Evolutionary conservation across 495 filamentous ascomycete genomes (phyloP).

Genomic region (Hypoxylon lienhwacheense): DNA sequence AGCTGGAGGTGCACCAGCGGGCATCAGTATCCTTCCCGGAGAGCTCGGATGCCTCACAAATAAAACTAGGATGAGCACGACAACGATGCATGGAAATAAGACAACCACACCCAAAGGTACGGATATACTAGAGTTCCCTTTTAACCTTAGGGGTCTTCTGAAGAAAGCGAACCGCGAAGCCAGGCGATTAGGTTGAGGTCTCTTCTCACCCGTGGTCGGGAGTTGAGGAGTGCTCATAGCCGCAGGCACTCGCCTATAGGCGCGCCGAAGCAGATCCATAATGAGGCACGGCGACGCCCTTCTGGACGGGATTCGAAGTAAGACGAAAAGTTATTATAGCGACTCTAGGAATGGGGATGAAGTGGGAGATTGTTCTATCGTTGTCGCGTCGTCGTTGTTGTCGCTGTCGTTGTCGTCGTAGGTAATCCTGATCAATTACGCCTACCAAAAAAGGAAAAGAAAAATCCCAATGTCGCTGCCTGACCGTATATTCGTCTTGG

Average conservation of each 20-base stretch:
- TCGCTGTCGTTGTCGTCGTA: slow-evolving; percentile 9
- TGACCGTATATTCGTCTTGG: slow-evolving; percentile 17
- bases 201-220: slow-evolving; percentile 52
- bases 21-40: slow-evolving; percentile 80
- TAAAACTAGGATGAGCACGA: slow-evolving; percentile 86
- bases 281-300: slow-evolving; percentile 28
- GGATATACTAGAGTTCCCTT: slow-evolving; percentile 90
- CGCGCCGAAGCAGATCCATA: slow-evolving; percentile 61
- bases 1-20: slow-evolving; percentile 83
- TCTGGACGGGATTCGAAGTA: not conserved
- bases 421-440: slow-evolving; percentile 22
- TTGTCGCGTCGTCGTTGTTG: slow-evolving; percentile 18
- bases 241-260: slow-evolving; percentile 51
- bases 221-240: slow-evolving; percentile 42
- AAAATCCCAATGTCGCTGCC: slow-evolving; percentile 14
- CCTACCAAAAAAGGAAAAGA: no score
- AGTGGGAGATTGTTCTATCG: slow-evolving; percentile 7
- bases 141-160: slow-evolving; percentile 83
- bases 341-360: not conserved
- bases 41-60: slow-evolving; percentile 88
- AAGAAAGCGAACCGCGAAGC: slow-evolving; percentile 74
- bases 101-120: slow-evolving; percentile 92
- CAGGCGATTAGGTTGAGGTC: slow-evolving; percentile 41
- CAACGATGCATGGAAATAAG: slow-evolving; percentile 87
- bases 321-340: not conserved